These are phyloP conservation scores for Agrostemma githago DNA, from an alignment of 148 eudicot species.

Conservation along the genomic window DNA sequence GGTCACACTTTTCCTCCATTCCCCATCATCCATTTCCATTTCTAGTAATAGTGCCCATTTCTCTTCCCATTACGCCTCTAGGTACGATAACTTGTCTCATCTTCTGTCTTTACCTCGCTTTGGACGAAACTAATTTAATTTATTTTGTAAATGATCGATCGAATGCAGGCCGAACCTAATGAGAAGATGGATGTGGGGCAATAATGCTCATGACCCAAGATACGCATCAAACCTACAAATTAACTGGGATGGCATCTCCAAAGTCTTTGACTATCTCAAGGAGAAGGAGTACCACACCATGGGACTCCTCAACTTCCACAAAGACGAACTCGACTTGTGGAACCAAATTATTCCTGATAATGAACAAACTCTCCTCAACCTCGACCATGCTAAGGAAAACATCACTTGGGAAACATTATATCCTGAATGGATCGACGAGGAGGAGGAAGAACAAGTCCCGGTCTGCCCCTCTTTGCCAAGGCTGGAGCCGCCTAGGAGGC, in stretches of 20 bases:
- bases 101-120: too few relatives aligned
- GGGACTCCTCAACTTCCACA: slow-evolving; percentile 65
- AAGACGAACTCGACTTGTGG: slow-evolving; percentile 48
- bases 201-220: slow-evolving; percentile 44
- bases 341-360: slow-evolving; percentile 38
- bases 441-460: slow-evolving; percentile 72
- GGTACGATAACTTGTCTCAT: slow-evolving; percentile 25
- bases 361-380: slow-evolving; percentile 36
- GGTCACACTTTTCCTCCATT: slow-evolving; percentile 31
- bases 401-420: slow-evolving; percentile 73
- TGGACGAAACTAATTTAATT: background rate
- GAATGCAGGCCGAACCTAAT: slow-evolving; percentile 42
- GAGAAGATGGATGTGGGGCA: slow-evolving; percentile 61
- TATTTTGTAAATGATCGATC: too few relatives aligned
- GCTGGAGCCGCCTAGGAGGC: slow-evolving; percentile 45
- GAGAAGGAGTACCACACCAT: slow-evolving; percentile 36
- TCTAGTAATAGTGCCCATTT: slow-evolving; percentile 21
- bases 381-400: slow-evolving; percentile 42
- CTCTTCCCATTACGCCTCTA: slow-evolving; percentile 32
- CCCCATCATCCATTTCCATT: slow-evolving; percentile 31
- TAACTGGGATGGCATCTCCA: slow-evolving; percentile 56
- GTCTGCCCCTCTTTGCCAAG: slow-evolving; percentile 60
- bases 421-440: slow-evolving; percentile 97
- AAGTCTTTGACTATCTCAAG: slow-evolving; percentile 27
- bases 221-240: slow-evolving; percentile 50